phyloP scores from a whole-genome alignment of 2,329 filamentous ascomycete genomes.

The Ophiostoma piceae region DNA sequence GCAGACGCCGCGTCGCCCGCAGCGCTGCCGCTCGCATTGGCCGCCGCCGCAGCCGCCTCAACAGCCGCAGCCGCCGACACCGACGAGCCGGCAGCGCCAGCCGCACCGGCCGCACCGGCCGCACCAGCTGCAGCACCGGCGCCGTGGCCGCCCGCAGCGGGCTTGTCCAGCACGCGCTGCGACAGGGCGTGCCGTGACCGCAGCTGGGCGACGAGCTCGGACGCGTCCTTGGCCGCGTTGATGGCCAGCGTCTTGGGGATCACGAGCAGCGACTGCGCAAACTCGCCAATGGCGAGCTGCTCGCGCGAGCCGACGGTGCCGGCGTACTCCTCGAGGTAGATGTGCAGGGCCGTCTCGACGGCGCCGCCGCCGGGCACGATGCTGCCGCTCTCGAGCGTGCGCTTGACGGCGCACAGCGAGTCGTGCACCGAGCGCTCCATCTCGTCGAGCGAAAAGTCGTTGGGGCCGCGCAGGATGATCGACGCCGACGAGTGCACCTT shows the following conservation, averaged over 20 bases:
- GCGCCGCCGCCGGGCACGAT: slow-evolving; percentile 95
- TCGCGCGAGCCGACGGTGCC: slow-evolving; percentile 95
- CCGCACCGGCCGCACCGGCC: slow-evolving; percentile 11
- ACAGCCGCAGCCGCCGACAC: slow-evolving; percentile 14
- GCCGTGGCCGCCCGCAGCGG: slow-evolving; percentile 16
- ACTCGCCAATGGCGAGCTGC: slow-evolving; percentile 96
- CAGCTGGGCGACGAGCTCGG: slow-evolving; percentile 91
- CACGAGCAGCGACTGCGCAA: slow-evolving; percentile 86
- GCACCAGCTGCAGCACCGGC: not conserved
- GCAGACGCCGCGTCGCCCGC: slow-evolving; percentile 12
- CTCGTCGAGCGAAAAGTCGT: slow-evolving; percentile 95
- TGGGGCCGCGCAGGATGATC: slow-evolving; percentile 89
- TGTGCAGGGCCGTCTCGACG: slow-evolving; percentile 97
- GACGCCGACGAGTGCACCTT: slow-evolving; percentile 92
- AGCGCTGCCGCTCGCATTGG: slow-evolving; percentile 15
- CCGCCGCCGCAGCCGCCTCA: slow-evolving; percentile 2
- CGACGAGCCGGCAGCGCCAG: slow-evolving; percentile 7
- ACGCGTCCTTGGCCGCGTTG: slow-evolving; percentile 94
- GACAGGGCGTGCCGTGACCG: slow-evolving; percentile 90
- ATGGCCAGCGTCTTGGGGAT: slow-evolving; percentile 96
- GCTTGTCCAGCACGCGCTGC: slow-evolving; percentile 75
- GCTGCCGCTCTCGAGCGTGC: slow-evolving; percentile 91
- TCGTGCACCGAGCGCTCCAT: slow-evolving; percentile 99
- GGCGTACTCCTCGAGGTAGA: slow-evolving; percentile 97
- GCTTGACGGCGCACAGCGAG: slow-evolving; percentile 92